A percentile compares a stretch with the other conserved stretches of the same genome.
Conservation (phyloP, 2,329 filamentous ascomycete genomes). For the Phoma sp. region DNA sequence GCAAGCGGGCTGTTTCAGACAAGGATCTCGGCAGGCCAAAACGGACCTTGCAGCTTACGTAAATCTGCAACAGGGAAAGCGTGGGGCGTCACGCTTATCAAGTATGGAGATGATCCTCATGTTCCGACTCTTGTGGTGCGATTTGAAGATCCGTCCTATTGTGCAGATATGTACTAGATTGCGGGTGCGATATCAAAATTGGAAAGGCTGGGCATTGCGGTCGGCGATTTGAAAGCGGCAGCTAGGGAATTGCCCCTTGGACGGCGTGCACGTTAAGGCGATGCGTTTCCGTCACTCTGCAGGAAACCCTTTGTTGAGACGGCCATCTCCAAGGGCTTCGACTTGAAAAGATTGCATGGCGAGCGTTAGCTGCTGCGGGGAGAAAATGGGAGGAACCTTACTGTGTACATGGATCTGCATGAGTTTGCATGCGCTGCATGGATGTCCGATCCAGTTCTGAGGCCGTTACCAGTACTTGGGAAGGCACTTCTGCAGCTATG, state of each 20-base stretch:
- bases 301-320: conserved; percentile 7
- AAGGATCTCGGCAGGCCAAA: neutral
- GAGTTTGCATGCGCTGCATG: too few relatives aligned
- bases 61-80: conserved; percentile 3
- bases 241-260: conserved; percentile 13
- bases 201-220: conserved; percentile 3
- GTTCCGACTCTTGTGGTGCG: neutral
- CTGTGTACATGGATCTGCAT: too few relatives aligned
- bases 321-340: neutral
- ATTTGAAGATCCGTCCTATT: neutral
- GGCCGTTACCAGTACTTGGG: too few relatives aligned
- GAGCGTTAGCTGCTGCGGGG: too few relatives aligned
- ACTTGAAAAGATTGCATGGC: neutral
- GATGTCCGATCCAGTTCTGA: too few relatives aligned
- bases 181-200: neutral
- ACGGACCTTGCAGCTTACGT: conserved; percentile 1
- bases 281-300: conserved; percentile 3
- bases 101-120: conserved; percentile 14
- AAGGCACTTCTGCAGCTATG: too few relatives aligned
- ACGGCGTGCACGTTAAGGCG: conserved; percentile 7
- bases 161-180: neutral
- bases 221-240: conserved; percentile 14
- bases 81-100: conserved; percentile 2
- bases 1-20: conserved; percentile 15
- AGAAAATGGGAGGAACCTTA: too few relatives aligned